Conservation (phyloP, 257 asterid genomes). For the Solanum rostratum region DNA sequence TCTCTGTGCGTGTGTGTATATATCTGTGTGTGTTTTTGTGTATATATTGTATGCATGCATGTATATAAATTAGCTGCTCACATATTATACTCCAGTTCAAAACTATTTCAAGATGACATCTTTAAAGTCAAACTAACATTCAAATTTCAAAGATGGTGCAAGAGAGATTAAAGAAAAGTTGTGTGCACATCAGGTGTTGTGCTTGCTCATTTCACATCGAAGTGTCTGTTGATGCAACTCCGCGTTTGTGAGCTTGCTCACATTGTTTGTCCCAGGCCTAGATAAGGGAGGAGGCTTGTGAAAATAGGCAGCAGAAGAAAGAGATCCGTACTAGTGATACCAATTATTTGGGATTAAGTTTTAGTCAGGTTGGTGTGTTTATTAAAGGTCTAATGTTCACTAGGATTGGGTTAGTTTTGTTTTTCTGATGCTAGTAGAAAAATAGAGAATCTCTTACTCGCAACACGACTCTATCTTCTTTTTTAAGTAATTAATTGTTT, state of each 20-base stretch:
- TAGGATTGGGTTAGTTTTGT: not conserved
- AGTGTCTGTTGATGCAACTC: not conserved
- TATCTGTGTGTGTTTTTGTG: not conserved
- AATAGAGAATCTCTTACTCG: not conserved
- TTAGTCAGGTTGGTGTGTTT: not conserved
- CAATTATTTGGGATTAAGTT: not conserved
- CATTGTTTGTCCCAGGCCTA: not conserved
- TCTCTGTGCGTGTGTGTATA: not conserved
- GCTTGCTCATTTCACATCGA: not conserved
- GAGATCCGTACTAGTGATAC: not conserved
- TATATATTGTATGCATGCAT: not conserved
- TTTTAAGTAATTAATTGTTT: too few relatives aligned
- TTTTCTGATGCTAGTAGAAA: not conserved
- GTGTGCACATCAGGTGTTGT: not conserved
- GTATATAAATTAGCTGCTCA: not conserved
- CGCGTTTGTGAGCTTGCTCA: not conserved
- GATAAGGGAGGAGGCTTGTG: not conserved
- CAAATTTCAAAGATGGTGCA: not conserved
- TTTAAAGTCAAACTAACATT: not conserved
- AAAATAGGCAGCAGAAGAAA: not conserved
- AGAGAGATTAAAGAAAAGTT: not conserved
- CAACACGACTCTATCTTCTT: too few relatives aligned
- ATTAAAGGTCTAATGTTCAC: not conserved
- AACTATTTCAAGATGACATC: not conserved
- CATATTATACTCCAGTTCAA: not conserved